Evolutionary conservation across 768 basidiomycete species (phyloP).

Genomic region (Mycena chlorophos): DNA sequence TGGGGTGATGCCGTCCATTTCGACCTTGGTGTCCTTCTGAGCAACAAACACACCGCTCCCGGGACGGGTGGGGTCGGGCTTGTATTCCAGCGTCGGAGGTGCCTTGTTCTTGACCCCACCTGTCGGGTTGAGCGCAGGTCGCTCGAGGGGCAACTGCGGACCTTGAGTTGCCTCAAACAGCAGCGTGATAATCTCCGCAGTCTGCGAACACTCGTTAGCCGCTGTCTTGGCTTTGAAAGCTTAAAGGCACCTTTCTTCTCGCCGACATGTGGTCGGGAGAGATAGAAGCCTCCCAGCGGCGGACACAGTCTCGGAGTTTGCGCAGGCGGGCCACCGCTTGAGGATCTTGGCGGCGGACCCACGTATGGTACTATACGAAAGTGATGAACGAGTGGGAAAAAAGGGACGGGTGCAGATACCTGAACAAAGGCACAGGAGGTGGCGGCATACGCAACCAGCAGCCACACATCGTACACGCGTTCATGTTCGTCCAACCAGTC

Average conservation of each 20-base stretch:
- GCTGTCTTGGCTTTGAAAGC: slow-evolving; percentile 14
- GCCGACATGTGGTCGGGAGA: slow-evolving; percentile 94
- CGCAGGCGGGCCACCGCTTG: slow-evolving; percentile 73
- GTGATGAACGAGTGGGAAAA: slow-evolving; percentile 9
- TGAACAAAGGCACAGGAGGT: slow-evolving; percentile 90
- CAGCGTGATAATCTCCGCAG: slow-evolving; percentile 88
- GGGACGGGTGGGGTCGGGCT: slow-evolving; percentile 76
- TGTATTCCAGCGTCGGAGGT: slow-evolving; percentile 64
- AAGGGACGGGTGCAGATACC: slow-evolving; percentile 43
- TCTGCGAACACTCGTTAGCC: slow-evolving; percentile 45
- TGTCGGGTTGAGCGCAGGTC: slow-evolving; percentile 74
- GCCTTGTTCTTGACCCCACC: slow-evolving; percentile 64
- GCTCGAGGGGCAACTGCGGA: slow-evolving; percentile 49
- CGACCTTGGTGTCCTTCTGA: slow-evolving; percentile 43
- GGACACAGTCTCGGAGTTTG: slow-evolving; percentile 80
- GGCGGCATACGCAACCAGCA: slow-evolving; percentile 83
- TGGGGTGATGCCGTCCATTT: slow-evolving; percentile 55
- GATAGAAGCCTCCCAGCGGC: slow-evolving; percentile 83
- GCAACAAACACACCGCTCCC: slow-evolving; percentile 89
- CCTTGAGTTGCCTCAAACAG: slow-evolving; percentile 93
- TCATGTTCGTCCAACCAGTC: slow-evolving; percentile 89
- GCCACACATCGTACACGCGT: slow-evolving; percentile 80
- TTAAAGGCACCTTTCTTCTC: slow-evolving; percentile 72
- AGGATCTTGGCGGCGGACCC: slow-evolving; percentile 78
- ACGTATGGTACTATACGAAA: slow-evolving; percentile 80